phyloP scores from a whole-genome alignment of 2,329 filamentous ascomycete species.

The Plenodomus lindquistii region DNA sequence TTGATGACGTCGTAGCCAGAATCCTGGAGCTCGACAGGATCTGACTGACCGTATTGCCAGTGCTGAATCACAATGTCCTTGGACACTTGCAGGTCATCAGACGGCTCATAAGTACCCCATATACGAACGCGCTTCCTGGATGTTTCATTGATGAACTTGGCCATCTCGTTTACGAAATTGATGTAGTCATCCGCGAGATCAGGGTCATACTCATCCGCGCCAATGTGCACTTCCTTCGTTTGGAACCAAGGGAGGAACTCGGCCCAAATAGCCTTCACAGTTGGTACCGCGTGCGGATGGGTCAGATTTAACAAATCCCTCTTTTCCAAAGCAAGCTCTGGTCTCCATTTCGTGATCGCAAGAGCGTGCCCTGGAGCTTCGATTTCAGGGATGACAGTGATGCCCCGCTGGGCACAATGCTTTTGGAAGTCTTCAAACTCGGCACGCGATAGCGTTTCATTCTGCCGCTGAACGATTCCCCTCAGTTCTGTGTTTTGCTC shows the following conservation, averaged over 20 bases:
- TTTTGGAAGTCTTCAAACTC: slow-evolving; percentile 43
- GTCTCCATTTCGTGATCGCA: slow-evolving; percentile 46
- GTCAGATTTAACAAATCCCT: slow-evolving; percentile 43
- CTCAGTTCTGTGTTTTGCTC: slow-evolving; percentile 39
- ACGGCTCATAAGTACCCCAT: slow-evolving; percentile 52
- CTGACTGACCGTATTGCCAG: slow-evolving; percentile 56
- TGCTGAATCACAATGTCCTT: slow-evolving; percentile 51
- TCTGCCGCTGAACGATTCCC: slow-evolving; percentile 40
- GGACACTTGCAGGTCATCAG: slow-evolving; percentile 43
- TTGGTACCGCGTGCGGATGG: slow-evolving; percentile 42
- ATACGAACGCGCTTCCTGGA: slow-evolving; percentile 40
- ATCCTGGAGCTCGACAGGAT: slow-evolving; percentile 47
- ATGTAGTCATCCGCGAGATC: slow-evolving; percentile 43
- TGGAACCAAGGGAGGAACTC: slow-evolving; percentile 47
- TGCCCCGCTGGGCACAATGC: slow-evolving; percentile 40
- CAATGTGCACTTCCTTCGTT: slow-evolving; percentile 44
- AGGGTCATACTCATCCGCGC: slow-evolving; percentile 44
- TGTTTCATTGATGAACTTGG: slow-evolving; percentile 33
- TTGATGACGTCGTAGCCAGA: slow-evolving; percentile 50
- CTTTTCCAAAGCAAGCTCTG: slow-evolving; percentile 41
- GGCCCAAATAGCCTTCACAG: slow-evolving; percentile 42
- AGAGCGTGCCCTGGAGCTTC: slow-evolving; percentile 44
- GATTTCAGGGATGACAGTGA: slow-evolving; percentile 45
- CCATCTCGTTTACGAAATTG: slow-evolving; percentile 44
- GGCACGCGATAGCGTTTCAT: slow-evolving; percentile 39